phyloP scores from a whole-genome alignment of 352 stramenopile species.

The Aphanomyces invadans region DNA sequence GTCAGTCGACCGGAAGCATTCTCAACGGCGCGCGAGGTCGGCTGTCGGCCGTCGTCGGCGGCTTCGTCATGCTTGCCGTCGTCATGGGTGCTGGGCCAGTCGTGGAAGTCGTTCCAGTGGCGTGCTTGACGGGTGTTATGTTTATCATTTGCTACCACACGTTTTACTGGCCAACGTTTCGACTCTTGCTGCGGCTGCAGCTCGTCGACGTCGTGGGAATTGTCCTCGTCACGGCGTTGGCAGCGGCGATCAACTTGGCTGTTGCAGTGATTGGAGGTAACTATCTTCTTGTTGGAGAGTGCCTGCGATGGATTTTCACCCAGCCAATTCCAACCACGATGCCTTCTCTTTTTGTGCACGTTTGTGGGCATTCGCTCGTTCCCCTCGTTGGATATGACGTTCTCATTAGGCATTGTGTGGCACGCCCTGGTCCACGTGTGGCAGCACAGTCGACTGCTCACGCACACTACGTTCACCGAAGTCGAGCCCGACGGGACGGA shows the following conservation, averaged over 20 bases:
- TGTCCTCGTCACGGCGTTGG: constrained; percentile 76
- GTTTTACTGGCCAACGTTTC: constrained; percentile 86
- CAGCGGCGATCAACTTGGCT: constrained; percentile 79
- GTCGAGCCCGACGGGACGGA: too few relatives aligned
- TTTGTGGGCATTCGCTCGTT: too few relatives aligned
- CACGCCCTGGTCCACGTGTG: constrained; percentile 77
- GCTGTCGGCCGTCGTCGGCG: constrained; percentile 58
- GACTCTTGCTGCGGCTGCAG: constrained; percentile 65
- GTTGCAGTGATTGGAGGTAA: constrained; percentile 79
- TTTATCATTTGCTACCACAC: constrained; percentile 84
- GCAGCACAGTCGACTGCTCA: constrained; percentile 50
- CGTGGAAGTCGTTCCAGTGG: constrained; percentile 81
- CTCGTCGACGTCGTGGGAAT: constrained; percentile 66
- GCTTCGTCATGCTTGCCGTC: constrained; percentile 58
- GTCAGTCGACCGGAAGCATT: constrained; percentile 87
- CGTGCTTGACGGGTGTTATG: constrained; percentile 80
- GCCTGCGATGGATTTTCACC: too few relatives aligned
- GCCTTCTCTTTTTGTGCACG: too few relatives aligned
- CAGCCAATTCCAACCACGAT: too few relatives aligned
- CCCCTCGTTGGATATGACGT: too few relatives aligned
- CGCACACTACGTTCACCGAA: constrained; percentile 32
- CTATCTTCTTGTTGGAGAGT: too few relatives aligned
- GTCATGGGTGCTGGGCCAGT: constrained; percentile 73
- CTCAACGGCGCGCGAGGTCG: constrained; percentile 72
- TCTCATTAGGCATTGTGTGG: too few relatives aligned